Base-by-base conservation (phyloP, 306 rosid species). In the Castanospermum australe region DNA sequence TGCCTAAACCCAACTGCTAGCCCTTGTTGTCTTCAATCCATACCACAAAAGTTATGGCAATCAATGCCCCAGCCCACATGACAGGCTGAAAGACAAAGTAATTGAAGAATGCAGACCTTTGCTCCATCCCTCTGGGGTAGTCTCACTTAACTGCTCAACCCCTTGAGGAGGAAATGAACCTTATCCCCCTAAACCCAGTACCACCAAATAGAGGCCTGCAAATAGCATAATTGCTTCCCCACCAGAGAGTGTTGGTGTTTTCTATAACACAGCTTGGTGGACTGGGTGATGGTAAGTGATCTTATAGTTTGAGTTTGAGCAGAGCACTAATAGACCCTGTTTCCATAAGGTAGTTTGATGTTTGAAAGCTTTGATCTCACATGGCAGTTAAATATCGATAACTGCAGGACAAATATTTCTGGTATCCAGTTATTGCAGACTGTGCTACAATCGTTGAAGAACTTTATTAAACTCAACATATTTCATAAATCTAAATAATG, bases 21-120 rank as follows among this genome's bases (percentile, higher is more conserved):
- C 97, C 98, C 80, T 86, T 87, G 81, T 92, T 94, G 84, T 92
- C 98, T 82, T 94, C 97, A 36, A 94, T 54, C 98, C 98, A 94
- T 2, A 92, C 97, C 64, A 90, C 96, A 22, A 90, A 79, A 12
- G 98, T 94, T 1, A 90, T 92, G 2, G 94, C 98, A 64, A 90
- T 64, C 42, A 93, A 87, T 60, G 88, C 97, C 8, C 98, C n/a
- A n/a, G n/a, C n/a, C n/a, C 98, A 71, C 90, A 88, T 15, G 97
- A 86, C 24, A 93, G 85, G 73, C 95, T 82, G 62, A 91, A n/a
- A 91, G 15, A 91, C 87, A 50, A 79, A 92, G 85, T 92, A 89
- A 76, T 92, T 94, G 77, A 94, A 94, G 84, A 90, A 94, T 21
- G 89, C 7, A 22, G 97, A 89, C 45, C 97, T 87, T 76, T 79